These are phyloP conservation scores for Ilyonectria sp. DNA, from an alignment of 2,329 filamentous ascomycete genomes.

Conservation along the genomic window DNA sequence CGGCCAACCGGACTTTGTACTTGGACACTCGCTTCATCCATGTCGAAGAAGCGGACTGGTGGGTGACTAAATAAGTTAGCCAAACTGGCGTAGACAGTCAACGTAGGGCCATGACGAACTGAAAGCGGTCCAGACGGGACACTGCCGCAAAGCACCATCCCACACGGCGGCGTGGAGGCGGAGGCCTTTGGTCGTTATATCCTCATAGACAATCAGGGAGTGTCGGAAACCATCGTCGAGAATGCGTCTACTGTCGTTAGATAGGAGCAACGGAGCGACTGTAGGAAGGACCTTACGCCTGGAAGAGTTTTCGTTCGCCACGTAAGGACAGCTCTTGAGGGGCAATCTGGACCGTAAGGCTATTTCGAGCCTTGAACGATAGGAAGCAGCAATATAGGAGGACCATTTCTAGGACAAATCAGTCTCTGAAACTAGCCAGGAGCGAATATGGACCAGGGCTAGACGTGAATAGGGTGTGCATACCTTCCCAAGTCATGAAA, in stretches of 20 bases:
- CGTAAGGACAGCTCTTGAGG: constrained; percentile 63
- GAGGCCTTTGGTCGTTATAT: constrained; percentile 62
- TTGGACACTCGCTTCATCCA: constrained; percentile 67
- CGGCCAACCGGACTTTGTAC: constrained; percentile 65
- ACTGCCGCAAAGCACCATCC: constrained; percentile 67
- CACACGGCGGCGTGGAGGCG: constrained; percentile 71
- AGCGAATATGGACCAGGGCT: not conserved
- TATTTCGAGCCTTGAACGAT: constrained; percentile 68
- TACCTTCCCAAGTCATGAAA: constrained; percentile 75
- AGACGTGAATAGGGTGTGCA: constrained; percentile 32
- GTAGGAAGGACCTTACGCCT: constrained; percentile 62
- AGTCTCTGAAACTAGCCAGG: constrained; percentile 5
- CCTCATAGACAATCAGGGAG: constrained; percentile 68
- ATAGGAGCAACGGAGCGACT: too few relatives aligned
- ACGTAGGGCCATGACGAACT: constrained; percentile 55
- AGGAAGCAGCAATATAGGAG: constrained; percentile 73
- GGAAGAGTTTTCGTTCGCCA: constrained; percentile 68
- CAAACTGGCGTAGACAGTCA: not conserved
- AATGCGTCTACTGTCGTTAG: constrained; percentile 64
- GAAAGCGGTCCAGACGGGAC: constrained; percentile 77
- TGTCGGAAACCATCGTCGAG: constrained; percentile 69
- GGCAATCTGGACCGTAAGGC: constrained; percentile 59
- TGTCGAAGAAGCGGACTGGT: constrained; percentile 62
- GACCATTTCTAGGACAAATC: constrained; percentile 65
- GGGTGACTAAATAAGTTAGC: constrained; percentile 61